Evolutionary conservation across 164 flowering plant genomes (phyloP).

Genomic region (Annona squamosa): DNA sequence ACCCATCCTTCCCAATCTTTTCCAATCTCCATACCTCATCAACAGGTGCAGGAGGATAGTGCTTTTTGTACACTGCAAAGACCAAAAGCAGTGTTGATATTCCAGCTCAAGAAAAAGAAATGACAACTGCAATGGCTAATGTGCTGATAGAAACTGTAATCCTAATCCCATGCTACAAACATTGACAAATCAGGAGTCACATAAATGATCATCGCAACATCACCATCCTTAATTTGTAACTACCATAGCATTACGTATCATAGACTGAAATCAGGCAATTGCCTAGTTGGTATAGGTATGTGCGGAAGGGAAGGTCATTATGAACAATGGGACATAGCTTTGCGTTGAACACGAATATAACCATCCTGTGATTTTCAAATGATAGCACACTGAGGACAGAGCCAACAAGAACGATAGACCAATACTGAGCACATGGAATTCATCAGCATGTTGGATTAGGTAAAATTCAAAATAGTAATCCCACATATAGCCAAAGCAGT

Average conservation of each 20-base stretch:
- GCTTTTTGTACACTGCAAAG: conserved; percentile 82
- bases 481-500: neutral
- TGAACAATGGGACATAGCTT: neutral
- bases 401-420: neutral
- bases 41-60: conserved; percentile 77
- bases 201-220: neutral
- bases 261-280: neutral
- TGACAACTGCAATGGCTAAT: neutral
- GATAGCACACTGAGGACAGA: neutral
- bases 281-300: neutral
- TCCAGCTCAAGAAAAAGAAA: neutral
- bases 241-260: neutral
- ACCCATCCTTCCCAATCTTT: conserved; percentile 95
- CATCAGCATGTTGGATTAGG: neutral
- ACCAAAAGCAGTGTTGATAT: neutral
- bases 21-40: conserved; percentile 97
- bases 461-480: neutral
- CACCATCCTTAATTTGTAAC: too few relatives aligned
- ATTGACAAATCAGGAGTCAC: neutral
- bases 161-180: neutral
- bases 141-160: neutral
- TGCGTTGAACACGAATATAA: neutral
- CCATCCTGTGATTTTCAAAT: neutral
- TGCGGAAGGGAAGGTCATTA: too few relatives aligned
- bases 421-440: neutral